Evolutionary conservation across 108 stramenopile genomes (phyloP).

Genomic region (Skeletonema grethae): DNA sequence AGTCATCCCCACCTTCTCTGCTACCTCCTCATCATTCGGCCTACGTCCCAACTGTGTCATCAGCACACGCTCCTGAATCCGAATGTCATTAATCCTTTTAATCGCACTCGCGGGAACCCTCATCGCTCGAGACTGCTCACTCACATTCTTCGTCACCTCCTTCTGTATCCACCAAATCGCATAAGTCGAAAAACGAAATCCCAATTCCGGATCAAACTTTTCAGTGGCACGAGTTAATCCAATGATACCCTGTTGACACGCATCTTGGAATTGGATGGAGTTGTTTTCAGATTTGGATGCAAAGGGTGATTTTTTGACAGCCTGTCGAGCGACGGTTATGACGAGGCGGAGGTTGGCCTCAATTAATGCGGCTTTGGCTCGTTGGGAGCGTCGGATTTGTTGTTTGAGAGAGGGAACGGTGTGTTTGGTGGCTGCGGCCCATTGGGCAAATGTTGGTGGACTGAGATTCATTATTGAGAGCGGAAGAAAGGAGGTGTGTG

Average conservation of each 20-base stretch:
- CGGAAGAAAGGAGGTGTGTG: neutral
- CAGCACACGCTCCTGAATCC: conserved; percentile 54
- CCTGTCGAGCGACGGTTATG: conserved; percentile 67
- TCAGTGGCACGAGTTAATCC: conserved; percentile 80
- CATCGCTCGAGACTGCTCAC: conserved; percentile 66
- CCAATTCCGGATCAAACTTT: conserved; percentile 82
- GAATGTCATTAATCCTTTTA: conserved; percentile 64
- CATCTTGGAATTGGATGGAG: conserved; percentile 68
- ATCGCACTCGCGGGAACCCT: conserved; percentile 71
- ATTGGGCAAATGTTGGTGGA: conserved; percentile 60
- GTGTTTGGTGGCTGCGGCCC: conserved; percentile 52
- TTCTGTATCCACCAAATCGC: conserved; percentile 90
- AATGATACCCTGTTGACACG: conserved; percentile 84
- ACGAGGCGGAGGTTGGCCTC: conserved; percentile 73
- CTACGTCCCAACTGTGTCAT: conserved; percentile 48
- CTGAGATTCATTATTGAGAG: too few species aligned
- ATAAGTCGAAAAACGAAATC: conserved; percentile 87
- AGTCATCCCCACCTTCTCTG: conserved; percentile 57
- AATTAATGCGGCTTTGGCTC: conserved; percentile 65
- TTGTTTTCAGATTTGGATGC: conserved; percentile 14
- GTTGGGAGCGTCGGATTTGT: conserved; percentile 64
- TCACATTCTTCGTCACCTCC: conserved; percentile 69
- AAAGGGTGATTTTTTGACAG: conserved; percentile 47
- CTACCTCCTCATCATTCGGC: conserved; percentile 71
- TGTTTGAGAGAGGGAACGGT: conserved; percentile 56